Evolutionary conservation across 495 filamentous ascomycete genomes (phyloP).

Genomic region (Tuber melanosporum): DNA sequence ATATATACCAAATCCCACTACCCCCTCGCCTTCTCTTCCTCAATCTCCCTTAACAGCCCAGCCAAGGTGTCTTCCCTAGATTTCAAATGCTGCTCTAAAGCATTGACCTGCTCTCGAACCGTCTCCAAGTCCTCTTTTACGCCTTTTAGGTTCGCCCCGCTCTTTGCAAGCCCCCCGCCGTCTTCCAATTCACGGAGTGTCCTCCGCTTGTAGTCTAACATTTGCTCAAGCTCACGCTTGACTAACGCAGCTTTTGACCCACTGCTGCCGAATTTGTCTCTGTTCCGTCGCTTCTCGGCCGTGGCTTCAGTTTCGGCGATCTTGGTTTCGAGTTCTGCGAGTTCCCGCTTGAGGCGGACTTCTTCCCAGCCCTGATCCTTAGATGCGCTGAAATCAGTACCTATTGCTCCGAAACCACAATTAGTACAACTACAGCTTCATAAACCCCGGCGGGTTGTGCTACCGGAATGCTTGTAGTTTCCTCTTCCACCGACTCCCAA

Average conservation of each 20-base stretch:
- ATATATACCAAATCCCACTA: conserved; percentile 17
- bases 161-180: conserved; percentile 62
- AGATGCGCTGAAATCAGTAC: conserved; percentile 70
- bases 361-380: conserved; percentile 91
- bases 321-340: conserved; percentile 78
- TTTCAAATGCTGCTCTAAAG: conserved; percentile 59
- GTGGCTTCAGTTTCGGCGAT: conserved; percentile 67
- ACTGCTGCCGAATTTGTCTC: conserved; percentile 47
- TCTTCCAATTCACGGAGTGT: conserved; percentile 64
- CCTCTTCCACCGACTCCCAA: conserved; percentile 76
- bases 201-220: conserved; percentile 71
- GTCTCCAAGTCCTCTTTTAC: conserved; percentile 64
- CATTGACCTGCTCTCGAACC: conserved; percentile 69
- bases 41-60: conserved; percentile 55
- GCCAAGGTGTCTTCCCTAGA: conserved; percentile 54
- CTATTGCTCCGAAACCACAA: conserved; percentile 15
- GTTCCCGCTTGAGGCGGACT: conserved; percentile 84
- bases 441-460: neutral
- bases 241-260: conserved; percentile 69
- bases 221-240: conserved; percentile 84
- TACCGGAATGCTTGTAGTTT: conserved; percentile 56
- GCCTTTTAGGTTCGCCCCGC: conserved; percentile 55
- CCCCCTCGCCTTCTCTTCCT: conserved; percentile 53
- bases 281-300: conserved; percentile 52
- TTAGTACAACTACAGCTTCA: neutral